These are phyloP conservation scores for Nitzschia inconspicua DNA, from an alignment of 108 stramenopile species.

Conservation along the genomic window DNA sequence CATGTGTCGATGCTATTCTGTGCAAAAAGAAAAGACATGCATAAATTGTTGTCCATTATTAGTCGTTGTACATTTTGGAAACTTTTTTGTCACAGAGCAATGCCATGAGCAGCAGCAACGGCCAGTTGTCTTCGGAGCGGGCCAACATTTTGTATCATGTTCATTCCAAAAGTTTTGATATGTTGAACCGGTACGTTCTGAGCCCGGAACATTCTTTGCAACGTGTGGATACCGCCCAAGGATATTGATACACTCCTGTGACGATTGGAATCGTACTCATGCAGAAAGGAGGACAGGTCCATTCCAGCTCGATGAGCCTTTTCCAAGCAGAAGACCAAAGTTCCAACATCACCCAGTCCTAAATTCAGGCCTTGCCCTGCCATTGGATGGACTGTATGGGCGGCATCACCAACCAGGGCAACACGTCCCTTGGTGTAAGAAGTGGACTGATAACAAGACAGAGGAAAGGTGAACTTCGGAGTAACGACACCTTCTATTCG, in stretches of 20 bases:
- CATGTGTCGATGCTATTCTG: too few species aligned
- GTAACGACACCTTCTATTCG: constrained; percentile 23
- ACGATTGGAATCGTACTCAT: constrained; percentile 36
- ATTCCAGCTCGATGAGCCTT: constrained; percentile 67
- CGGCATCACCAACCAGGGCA: constrained; percentile 92
- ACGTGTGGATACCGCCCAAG: constrained; percentile 66
- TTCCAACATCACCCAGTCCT: constrained; percentile 83
- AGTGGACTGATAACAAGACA: constrained; percentile 47
- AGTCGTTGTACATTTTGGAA: too few species aligned
- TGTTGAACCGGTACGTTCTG: constrained; percentile 40
- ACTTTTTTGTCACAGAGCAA: too few species aligned
- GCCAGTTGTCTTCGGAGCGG: constrained; percentile 61
- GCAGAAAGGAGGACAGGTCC: constrained; percentile 39
- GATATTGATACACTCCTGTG: constrained; percentile 30
- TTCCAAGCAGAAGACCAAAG: constrained; percentile 45
- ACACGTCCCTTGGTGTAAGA: constrained; percentile 41
- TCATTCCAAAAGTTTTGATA: constrained; percentile 77
- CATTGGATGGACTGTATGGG: constrained; percentile 97
- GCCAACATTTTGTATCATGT: constrained; percentile 61
- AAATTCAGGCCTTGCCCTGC: constrained; percentile 97
- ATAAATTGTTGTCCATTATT: too few species aligned
- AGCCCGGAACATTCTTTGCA: constrained; percentile 64
- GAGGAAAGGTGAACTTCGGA: constrained; percentile 43
- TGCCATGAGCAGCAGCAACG: constrained; percentile 58
- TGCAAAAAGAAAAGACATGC: too few species aligned